Conservation (phyloP, 2,329 filamentous ascomycete genomes). For the Pestalotiopsis sp. region DNA sequence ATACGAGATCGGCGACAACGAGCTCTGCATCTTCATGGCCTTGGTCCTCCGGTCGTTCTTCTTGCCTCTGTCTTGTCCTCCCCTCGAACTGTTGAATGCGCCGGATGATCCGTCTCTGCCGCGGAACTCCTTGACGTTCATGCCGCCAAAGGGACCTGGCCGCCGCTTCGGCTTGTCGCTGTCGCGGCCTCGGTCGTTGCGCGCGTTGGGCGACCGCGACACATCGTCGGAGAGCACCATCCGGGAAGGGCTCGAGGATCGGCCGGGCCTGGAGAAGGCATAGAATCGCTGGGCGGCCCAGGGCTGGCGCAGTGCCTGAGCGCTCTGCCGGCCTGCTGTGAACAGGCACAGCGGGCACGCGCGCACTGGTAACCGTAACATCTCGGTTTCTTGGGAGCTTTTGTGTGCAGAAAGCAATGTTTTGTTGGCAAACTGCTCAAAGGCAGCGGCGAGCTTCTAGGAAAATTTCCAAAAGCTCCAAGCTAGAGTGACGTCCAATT, state of each 20-base stretch:
- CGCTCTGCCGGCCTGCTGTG: constrained; percentile 10
- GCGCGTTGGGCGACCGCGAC: constrained; percentile 9
- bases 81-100: constrained; percentile 35
- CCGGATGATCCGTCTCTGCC: constrained; percentile 22
- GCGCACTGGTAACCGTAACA: constrained; percentile 15
- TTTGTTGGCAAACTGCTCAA: background rate
- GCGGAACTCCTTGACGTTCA: constrained; percentile 18
- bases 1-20: constrained; percentile 77
- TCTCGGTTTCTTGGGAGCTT: background rate
- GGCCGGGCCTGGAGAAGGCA: constrained; percentile 1
- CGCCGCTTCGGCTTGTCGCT: constrained; percentile 14
- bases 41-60: constrained; percentile 63
- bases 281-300: constrained; percentile 15
- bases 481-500: background rate
- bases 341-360: constrained; percentile 19
- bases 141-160: constrained; percentile 23
- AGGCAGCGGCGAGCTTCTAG: background rate
- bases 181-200: constrained; percentile 14
- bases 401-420: background rate
- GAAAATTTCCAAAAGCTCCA: background rate
- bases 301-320: constrained; percentile 9
- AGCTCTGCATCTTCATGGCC: constrained; percentile 91
- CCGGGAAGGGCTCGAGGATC: constrained; percentile 15
- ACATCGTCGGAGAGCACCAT: constrained; percentile 18
- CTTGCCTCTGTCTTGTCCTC: constrained; percentile 35